A percentile compares a stretch with the other conserved stretches of the same genome.
Conservation (phyloP, 345 rosid genomes). For the Hevea brasiliensis region DNA sequence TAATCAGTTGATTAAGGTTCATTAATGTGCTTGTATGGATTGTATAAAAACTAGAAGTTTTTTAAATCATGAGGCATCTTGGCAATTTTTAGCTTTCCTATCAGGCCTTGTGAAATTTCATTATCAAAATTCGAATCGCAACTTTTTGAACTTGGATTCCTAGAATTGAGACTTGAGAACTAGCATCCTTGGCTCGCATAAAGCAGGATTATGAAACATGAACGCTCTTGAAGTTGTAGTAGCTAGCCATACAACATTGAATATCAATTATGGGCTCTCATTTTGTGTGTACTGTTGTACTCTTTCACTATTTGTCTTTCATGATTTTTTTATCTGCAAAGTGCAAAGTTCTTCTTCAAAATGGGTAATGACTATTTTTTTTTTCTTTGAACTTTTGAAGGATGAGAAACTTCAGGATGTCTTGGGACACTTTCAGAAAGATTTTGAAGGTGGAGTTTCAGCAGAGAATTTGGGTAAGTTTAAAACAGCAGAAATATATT, state of each 20-base stretch:
- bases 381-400: slow-evolving; percentile 32
- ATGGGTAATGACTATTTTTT: not conserved
- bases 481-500: slow-evolving; percentile 33
- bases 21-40: not conserved
- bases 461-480: slow-evolving; percentile 92
- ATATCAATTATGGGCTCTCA: not conserved
- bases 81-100: not conserved
- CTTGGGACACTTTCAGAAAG: slow-evolving; percentile 92
- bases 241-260: not conserved
- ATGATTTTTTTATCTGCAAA: not conserved
- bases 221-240: slow-evolving; percentile 14
- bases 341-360: not conserved
- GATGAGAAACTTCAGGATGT: slow-evolving; percentile 88
- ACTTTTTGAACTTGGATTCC: slow-evolving; percentile 4
- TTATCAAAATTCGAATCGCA: slow-evolving; percentile 9
- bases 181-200: not conserved
- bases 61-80: not conserved
- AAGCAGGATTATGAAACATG: not conserved
- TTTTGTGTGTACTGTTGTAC: not conserved
- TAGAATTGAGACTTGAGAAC: slow-evolving; percentile 7
- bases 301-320: not conserved
- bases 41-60: not conserved
- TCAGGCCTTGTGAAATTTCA: slow-evolving; percentile 3
- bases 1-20: not conserved
- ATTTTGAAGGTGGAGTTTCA: slow-evolving; percentile 95